These are phyloP conservation scores for Conticribra guillardii DNA, from an alignment of 108 stramenopile species.

Conservation along the genomic window DNA sequence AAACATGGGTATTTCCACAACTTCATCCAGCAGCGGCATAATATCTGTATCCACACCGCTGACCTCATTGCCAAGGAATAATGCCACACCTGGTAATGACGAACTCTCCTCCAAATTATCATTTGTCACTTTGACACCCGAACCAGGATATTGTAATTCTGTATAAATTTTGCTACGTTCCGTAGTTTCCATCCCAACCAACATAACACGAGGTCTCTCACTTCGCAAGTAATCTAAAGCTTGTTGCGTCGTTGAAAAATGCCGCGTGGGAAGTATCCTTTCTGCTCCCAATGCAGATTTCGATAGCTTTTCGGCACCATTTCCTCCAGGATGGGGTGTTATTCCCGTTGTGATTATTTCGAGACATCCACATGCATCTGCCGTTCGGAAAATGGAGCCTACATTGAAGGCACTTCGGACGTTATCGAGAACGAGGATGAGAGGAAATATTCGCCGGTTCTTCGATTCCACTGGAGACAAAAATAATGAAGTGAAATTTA, in stretches of 20 bases:
- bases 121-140: constrained; percentile 15
- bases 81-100: constrained; percentile 46
- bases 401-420: constrained; percentile 88
- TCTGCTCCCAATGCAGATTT: constrained; percentile 88
- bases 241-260: constrained; percentile 72
- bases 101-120: constrained; percentile 7
- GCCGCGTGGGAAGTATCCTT: constrained; percentile 55
- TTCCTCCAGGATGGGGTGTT: constrained; percentile 82
- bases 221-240: constrained; percentile 59
- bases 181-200: constrained; percentile 87
- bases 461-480: constrained; percentile 14
- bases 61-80: constrained; percentile 91
- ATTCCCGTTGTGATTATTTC: constrained; percentile 75
- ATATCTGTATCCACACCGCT: constrained; percentile 73
- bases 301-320: constrained; percentile 73
- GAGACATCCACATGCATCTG: constrained; percentile 74
- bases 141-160: constrained; percentile 45
- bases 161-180: constrained; percentile 67
- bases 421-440: constrained; percentile 84
- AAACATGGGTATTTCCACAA: constrained; percentile 87
- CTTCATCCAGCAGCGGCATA: constrained; percentile 59
- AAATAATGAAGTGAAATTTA: background rate
- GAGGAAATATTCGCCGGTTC: constrained; percentile 61
- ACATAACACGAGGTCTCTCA: constrained; percentile 34
- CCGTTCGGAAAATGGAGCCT: constrained; percentile 85